Evolutionary conservation across 495 filamentous ascomycete genomes (phyloP).

Genomic region (Neurospora sp.): DNA sequence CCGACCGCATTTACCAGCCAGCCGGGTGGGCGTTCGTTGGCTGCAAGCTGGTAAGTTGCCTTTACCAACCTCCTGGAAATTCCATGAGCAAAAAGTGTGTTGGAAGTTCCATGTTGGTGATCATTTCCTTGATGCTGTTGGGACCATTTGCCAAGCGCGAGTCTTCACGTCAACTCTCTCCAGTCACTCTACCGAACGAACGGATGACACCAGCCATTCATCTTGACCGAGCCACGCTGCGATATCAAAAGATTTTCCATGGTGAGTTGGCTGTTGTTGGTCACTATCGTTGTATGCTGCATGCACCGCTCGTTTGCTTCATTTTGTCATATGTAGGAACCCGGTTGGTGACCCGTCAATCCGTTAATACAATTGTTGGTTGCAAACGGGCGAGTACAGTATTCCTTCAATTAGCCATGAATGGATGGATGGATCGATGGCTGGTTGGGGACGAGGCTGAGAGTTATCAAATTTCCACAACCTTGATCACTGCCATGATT

Average conservation of each 20-base stretch:
- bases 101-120: neutral
- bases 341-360: neutral
- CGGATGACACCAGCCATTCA: neutral
- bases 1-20: neutral
- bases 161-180: neutral
- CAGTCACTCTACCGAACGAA: neutral
- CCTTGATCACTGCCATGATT: neutral
- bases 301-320: neutral
- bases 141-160: neutral
- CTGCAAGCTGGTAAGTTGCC: neutral
- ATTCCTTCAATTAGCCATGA: neutral
- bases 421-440: neutral
- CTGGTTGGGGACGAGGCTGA: neutral
- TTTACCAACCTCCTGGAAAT: neutral
- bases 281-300: too few relatives aligned
- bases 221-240: neutral
- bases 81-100: neutral
- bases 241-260: neutral
- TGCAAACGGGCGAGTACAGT: neutral
- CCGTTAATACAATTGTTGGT: neutral
- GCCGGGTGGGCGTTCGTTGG: neutral
- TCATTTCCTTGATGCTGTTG: neutral
- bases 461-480: neutral
- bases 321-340: neutral
- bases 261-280: neutral